Evolutionary conservation across 2,329 filamentous ascomycete genomes (phyloP).

Genomic region (Fusarium sp.): DNA sequence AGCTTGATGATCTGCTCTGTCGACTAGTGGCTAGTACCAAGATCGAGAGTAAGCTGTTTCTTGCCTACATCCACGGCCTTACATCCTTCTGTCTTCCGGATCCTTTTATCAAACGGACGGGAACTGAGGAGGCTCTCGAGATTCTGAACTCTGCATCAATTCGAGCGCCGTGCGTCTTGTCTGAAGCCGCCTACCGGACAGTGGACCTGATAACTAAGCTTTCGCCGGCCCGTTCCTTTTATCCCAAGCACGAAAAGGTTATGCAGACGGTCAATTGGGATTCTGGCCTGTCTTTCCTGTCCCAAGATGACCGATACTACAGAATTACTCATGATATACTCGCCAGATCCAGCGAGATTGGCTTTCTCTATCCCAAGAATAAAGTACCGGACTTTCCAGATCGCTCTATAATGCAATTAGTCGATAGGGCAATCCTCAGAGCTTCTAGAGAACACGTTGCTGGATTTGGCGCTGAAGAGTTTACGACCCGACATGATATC

Average conservation of each 20-base stretch:
- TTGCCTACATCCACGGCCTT: conserved; percentile 68
- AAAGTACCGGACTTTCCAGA: fast-evolving
- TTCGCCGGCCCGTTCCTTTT: conserved; percentile 59
- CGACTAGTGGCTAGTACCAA: conserved; percentile 66
- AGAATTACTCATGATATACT: neutral
- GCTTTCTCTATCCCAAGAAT: conserved; percentile 27
- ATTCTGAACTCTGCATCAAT: conserved; percentile 66
- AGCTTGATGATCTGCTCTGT: conserved; percentile 65
- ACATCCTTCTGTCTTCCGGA: conserved; percentile 69
- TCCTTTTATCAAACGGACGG: conserved; percentile 63
- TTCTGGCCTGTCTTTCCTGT: conserved; percentile 54
- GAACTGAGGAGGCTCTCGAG: conserved; percentile 67
- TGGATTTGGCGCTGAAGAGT: conserved; percentile 43
- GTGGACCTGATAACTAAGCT: conserved; percentile 4
- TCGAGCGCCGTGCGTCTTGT: conserved; percentile 49
- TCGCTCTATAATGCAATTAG: conserved; percentile 6
- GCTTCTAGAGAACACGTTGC: conserved; percentile 24
- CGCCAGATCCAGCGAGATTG: neutral
- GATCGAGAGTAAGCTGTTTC: conserved; percentile 66
- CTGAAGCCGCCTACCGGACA: neutral
- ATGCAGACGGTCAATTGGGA: conserved; percentile 67
- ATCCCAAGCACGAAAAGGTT: conserved; percentile 55
- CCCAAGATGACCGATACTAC: conserved; percentile 63
- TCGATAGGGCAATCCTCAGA: conserved; percentile 34
- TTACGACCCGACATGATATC: conserved; percentile 19